Evolutionary conservation across 257 asterid genomes (phyloP).

Genomic region (Leptodermis oblonga): DNA sequence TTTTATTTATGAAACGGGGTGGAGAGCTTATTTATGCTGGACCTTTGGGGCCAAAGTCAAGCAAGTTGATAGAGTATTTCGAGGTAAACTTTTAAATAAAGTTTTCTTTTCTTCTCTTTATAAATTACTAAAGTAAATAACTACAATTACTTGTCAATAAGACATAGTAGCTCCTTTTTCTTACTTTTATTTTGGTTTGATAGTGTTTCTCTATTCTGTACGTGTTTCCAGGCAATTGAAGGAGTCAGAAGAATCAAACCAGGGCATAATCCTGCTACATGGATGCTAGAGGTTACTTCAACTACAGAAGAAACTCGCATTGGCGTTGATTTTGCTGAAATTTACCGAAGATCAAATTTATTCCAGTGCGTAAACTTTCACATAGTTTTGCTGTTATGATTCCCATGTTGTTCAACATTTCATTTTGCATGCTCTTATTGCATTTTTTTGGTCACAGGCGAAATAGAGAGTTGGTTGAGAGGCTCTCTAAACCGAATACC

Average conservation of each 20-base stretch:
- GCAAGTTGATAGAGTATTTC: constrained; percentile 71
- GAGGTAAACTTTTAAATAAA: constrained; percentile 44
- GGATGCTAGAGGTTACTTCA: constrained; percentile 94
- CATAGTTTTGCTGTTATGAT: not conserved
- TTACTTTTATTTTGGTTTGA: not conserved
- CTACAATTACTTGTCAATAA: not conserved
- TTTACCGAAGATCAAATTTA: constrained; percentile 63
- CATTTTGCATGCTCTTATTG: constrained; percentile 8
- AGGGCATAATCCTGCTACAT: constrained; percentile 92
- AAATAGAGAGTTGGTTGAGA: constrained; percentile 66
- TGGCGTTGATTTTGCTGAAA: constrained; percentile 88
- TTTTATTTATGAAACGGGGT: constrained; percentile 88
- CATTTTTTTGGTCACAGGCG: constrained; percentile 41
- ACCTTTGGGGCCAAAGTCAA: constrained; percentile 79
- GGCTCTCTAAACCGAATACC: constrained; percentile 62
- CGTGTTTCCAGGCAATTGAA: constrained; percentile 53
- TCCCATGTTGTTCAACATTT: constrained; percentile 6
- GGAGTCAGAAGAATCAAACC: constrained; percentile 71
- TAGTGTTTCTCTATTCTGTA: not conserved
- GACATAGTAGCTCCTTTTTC: not conserved
- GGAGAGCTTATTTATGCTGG: constrained; percentile 97
- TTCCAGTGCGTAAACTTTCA: constrained; percentile 47
- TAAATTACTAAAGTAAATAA: not conserved
- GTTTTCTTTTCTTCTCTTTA: not conserved
- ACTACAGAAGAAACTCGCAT: constrained; percentile 66